phyloP scores from a whole-genome alignment of 805 yeast species.

The Kodamaea fukazawae region DNA sequence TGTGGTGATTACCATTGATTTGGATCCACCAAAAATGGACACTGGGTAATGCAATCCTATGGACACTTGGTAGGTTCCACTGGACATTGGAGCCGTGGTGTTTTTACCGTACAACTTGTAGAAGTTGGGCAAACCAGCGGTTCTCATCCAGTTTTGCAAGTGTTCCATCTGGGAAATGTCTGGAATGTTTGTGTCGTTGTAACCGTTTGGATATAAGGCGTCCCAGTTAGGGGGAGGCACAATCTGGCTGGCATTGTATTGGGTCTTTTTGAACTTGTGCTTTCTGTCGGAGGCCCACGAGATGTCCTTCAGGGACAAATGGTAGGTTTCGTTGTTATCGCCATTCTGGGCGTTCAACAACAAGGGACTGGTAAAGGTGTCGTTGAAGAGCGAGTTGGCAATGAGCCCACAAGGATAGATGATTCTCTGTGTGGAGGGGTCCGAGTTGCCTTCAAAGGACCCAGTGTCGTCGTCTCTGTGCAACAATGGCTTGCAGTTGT shows the following conservation, averaged over 20 bases:
- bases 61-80: conserved; percentile 69
- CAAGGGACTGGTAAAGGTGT: conserved; percentile 60
- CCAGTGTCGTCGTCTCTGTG: conserved; percentile 18
- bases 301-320: conserved; percentile 55
- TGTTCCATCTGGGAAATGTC: conserved; percentile 74
- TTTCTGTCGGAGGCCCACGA: conserved; percentile 82
- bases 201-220: conserved; percentile 77
- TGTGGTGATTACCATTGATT: conserved; percentile 77
- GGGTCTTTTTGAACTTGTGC: conserved; percentile 65
- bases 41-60: conserved; percentile 83
- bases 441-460: conserved; percentile 14
- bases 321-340: conserved; percentile 41
- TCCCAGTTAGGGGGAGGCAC: conserved; percentile 96
- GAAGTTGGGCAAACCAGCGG: conserved; percentile 90
- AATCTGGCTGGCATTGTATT: conserved; percentile 63
- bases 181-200: conserved; percentile 78
- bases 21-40: conserved; percentile 81
- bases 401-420: conserved; percentile 81
- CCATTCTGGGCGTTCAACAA: conserved; percentile 46
- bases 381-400: conserved; percentile 79
- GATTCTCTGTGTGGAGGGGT: conserved; percentile 26
- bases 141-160: conserved; percentile 97
- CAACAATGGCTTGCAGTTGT: conserved; percentile 36
- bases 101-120: conserved; percentile 79
- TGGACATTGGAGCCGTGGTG: conserved; percentile 49